Evolutionary conservation across 139 green algal species (phyloP).

Genomic region (Chlorella vulgaris): DNA sequence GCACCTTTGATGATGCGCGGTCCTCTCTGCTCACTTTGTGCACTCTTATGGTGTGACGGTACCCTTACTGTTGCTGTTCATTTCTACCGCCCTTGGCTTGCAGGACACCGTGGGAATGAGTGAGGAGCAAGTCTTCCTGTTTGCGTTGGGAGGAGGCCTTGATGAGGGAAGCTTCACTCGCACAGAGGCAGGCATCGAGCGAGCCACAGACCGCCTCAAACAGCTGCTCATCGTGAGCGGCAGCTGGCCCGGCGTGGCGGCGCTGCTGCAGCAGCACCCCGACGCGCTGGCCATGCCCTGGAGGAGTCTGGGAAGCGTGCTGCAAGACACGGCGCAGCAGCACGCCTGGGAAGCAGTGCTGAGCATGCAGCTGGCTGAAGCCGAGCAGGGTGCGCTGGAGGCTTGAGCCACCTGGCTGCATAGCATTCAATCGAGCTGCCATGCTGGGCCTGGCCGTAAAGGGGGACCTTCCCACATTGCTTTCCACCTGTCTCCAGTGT

Average conservation of each 20-base stretch:
- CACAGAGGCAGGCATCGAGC: background rate
- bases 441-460: no score
- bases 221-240: constrained; percentile 19
- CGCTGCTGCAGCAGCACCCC: background rate
- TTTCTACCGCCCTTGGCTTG: background rate
- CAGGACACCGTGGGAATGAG: constrained; percentile 17
- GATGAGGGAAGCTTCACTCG: background rate
- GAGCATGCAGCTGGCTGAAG: background rate
- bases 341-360: background rate
- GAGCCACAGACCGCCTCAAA: background rate
- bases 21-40: background rate
- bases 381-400: background rate
- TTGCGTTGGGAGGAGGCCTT: constrained; percentile 5
- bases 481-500: no score
- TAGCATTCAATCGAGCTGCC: no score
- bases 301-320: background rate
- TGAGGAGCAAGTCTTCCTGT: background rate
- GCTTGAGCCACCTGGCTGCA: background rate
- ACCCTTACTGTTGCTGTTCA: no score
- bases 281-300: background rate
- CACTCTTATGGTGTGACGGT: background rate
- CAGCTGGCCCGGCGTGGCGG: background rate
- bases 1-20: background rate
- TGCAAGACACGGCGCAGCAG: background rate
- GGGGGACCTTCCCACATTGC: no score